Conservation (phyloP, 805 yeast genomes). For the Spathaspora sp. region DNA sequence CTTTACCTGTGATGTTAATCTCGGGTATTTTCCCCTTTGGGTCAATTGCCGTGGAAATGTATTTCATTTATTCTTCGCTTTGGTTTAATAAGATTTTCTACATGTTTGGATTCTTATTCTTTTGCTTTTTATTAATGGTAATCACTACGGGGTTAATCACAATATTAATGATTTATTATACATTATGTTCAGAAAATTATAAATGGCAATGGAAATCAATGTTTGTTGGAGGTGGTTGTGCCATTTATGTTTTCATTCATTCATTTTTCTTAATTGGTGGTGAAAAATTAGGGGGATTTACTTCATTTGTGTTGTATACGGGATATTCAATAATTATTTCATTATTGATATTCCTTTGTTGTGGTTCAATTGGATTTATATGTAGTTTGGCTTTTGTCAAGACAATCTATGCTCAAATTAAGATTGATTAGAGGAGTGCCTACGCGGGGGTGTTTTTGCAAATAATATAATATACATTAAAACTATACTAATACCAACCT, state of each 20-base stretch:
- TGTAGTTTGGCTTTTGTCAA: constrained; percentile 71
- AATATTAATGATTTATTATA: constrained; percentile 74
- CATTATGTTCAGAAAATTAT: constrained; percentile 87
- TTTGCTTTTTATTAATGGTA: constrained; percentile 81
- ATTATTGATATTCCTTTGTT: constrained; percentile 66
- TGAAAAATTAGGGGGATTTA: constrained; percentile 60
- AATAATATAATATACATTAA: not conserved
- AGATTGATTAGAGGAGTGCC: constrained; percentile 53
- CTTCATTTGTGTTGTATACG: constrained; percentile 72
- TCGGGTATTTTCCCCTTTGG: constrained; percentile 95
- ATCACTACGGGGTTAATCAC: constrained; percentile 80
- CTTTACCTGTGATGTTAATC: constrained; percentile 61
- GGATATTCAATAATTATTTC: constrained; percentile 81
- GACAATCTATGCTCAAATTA: constrained; percentile 78
- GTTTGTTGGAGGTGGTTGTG: constrained; percentile 84
- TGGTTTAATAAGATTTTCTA: constrained; percentile 94
- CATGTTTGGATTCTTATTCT: constrained; percentile 95
- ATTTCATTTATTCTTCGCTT: constrained; percentile 82
- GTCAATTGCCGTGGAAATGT: constrained; percentile 90
- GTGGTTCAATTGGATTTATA: constrained; percentile 86
- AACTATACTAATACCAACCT: constrained; percentile 26
- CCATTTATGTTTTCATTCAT: constrained; percentile 80
- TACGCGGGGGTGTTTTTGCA: not conserved
- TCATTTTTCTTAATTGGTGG: constrained; percentile 72
- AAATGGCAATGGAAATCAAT: constrained; percentile 97